Evolutionary conservation across 139 green algal genomes (phyloP).

Genomic region (Spirogloea muscicola): DNA sequence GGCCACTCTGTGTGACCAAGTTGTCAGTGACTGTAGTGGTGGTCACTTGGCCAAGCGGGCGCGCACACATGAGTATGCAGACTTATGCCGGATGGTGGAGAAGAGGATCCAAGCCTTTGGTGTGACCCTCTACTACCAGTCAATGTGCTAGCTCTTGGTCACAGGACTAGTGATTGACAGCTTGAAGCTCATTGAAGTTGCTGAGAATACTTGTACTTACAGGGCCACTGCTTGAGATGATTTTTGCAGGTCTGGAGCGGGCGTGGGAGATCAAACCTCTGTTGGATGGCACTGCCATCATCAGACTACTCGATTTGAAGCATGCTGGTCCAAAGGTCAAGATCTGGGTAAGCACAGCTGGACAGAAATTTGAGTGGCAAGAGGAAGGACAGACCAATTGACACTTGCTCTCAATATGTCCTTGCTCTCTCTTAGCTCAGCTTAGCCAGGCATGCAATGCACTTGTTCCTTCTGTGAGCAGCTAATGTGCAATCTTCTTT

Average conservation of each 20-base stretch:
- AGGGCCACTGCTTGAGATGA: no score
- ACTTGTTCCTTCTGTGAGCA: neutral
- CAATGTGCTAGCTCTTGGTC: no score
- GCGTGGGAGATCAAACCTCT: conserved; percentile 40
- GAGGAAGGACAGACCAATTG: neutral
- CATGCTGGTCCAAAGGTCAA: neutral
- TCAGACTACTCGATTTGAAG: conserved; percentile 14
- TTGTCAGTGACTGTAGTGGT: no score
- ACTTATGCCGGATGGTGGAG: no score
- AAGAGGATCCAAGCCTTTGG: no score
- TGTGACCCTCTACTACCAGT: no score
- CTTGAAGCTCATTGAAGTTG: no score
- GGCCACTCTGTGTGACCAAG: no score
- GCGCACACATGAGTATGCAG: no score
- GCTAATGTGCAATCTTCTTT: neutral
- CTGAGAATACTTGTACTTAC: no score
- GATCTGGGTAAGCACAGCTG: conserved; percentile 9
- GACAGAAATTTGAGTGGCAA: neutral
- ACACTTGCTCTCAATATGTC: neutral
- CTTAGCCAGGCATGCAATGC: neutral
- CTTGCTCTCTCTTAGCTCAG: neutral
- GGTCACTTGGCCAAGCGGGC: no score
- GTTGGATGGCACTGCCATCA: conserved; percentile 26
- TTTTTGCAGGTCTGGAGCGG: conserved; percentile 20
- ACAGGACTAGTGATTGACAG: no score